Percentiles rank a stretch among this genome's conserved stretches.
These are phyloP conservation scores for Cladobotryum protrusum DNA, from an alignment of 2,329 filamentous ascomycete species.

Conservation along the genomic window DNA sequence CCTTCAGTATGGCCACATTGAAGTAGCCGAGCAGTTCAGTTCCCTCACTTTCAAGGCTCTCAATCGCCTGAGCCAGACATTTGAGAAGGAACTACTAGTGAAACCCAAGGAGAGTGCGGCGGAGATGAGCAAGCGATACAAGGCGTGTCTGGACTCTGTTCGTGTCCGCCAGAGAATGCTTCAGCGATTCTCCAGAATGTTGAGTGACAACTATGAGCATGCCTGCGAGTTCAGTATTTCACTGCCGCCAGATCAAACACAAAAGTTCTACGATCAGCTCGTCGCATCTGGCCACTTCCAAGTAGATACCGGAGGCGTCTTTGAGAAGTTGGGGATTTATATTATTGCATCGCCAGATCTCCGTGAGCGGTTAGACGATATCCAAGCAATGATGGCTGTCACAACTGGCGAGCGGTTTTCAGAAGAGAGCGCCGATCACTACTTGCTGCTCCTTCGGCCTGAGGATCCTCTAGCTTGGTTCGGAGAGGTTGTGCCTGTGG, in stretches of 20 bases:
- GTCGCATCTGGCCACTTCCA: conserved; percentile 81
- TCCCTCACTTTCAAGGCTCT: conserved; percentile 90
- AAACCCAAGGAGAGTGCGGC: conserved; percentile 74
- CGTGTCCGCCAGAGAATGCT: conserved; percentile 93
- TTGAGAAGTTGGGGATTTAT: conserved; percentile 70
- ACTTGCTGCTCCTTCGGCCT: conserved; percentile 77
- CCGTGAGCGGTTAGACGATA: conserved; percentile 68
- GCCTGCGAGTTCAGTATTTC: conserved; percentile 90
- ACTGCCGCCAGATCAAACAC: conserved; percentile 58
- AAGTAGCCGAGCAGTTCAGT: conserved; percentile 96
- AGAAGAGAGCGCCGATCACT: conserved; percentile 68
- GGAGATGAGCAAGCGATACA: conserved; percentile 97
- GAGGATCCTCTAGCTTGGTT: conserved; percentile 77
- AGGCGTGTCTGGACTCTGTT: conserved; percentile 89
- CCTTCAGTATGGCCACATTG: conserved; percentile 88
- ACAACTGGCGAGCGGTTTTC: conserved; percentile 48
- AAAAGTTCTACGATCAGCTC: conserved; percentile 74
- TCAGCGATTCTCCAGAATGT: conserved; percentile 85
- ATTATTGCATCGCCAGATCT: conserved; percentile 80
- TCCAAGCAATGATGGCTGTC: conserved; percentile 77
- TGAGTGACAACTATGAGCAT: conserved; percentile 94
- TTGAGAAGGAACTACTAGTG: conserved; percentile 82
- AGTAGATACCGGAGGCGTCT: conserved; percentile 59
- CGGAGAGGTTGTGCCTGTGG: conserved; percentile 64
- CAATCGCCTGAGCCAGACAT: conserved; percentile 79